Evolutionary conservation across 352 stramenopile genomes (phyloP), one percentile per base, ranked within the genome.

Genomic region (Pythium vanterpoolii): DNA sequence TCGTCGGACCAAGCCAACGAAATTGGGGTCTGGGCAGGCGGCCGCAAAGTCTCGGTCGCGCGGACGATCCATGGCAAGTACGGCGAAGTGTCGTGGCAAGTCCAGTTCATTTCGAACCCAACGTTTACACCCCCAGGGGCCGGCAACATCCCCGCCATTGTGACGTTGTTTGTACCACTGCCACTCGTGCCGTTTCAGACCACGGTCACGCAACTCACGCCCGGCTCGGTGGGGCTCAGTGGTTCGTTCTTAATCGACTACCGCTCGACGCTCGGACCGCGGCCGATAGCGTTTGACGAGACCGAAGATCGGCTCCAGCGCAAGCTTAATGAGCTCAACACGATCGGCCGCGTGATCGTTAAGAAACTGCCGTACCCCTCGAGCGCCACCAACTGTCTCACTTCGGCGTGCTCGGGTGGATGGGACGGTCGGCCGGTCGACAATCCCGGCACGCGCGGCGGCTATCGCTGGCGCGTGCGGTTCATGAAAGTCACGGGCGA

Each of bases 321-420:
- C 10, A 98, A 98, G 56, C 79, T 99, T 18, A 89, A 98, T 56
- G 96, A 98, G 73, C 96, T 99, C 81, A 93, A 89, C 51, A 98
- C 90, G 0, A 90, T 98, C 24, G 91, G 91, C 11, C 69, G 74
- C 33, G 91, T 99, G 0, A 86, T 86, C 19, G 92, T 99, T 3
- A 85, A 86, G 52, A 88, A 88, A 40, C 75, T 93, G 18, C 71
- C 89, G 24, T 98, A 97, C 62, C 95, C 95, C 7, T 96, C 81
- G 19, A 78, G 43, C 14, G 68, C 56, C 5, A 90, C 74, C 0
- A 77, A 77, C 5, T 94, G 85, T 33, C 38, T 30, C 10, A 63
- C 77, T 27, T 68, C 74, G 5, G 54, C 56, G 0, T 94, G 85
- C 39, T 87, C 83, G 1, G 96, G 92, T 55, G 96, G 96, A 1